Evolutionary conservation across 495 filamentous ascomycete species (phyloP), one percentile per base, ranked within the genome.

Genomic region (Penicillium atrosanguineum): DNA sequence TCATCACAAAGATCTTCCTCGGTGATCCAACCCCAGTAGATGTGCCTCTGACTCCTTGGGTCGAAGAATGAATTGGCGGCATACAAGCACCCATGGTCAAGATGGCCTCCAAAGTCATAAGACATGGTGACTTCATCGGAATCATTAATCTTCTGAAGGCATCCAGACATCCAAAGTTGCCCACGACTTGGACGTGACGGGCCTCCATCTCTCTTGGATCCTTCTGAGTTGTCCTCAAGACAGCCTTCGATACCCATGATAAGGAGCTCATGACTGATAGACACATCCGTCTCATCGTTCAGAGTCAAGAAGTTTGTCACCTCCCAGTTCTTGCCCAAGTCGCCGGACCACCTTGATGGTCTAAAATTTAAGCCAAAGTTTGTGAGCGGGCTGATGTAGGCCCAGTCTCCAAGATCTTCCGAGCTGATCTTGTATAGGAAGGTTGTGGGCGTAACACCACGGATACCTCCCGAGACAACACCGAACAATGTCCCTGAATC

Each of bases 51-150:
- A 34, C 37, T 46, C 28, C 44, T n/a, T 20, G 53, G 48, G 29
- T 60, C 57, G 31, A 52, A 44, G 37, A 56, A 60, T 37, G 57
- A 60, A 26, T 56, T 60, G 23, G 57, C 57, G 8, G 57, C 57
- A 45, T 60, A 60, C 19, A 56, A 25, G 29, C 41, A 60, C 11
- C 57, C 57, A 42, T 52, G 48, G 29, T 60, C 57, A 23, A 60
- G 40, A 21, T 60, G 45, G 2, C 57, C 57, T 23, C 57, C 57
- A 42, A 43, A 52, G 19, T 36, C 40, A 25, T 51, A 51, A 25
- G 40, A 51, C 2, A 51, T 51, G 18, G 20, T 36, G 21, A 15
- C 26, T 34, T n/a, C 16, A 14, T 39, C 48, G 21, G 48, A 34
- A 46, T 14, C 39, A 21, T 50, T 45, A 19, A 16, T 19, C 16